A percentile compares a stretch with the other conserved stretches of the same genome.
Conservation (phyloP, 2,329 filamentous ascomycete species). For the Colletotrichum melonis region DNA sequence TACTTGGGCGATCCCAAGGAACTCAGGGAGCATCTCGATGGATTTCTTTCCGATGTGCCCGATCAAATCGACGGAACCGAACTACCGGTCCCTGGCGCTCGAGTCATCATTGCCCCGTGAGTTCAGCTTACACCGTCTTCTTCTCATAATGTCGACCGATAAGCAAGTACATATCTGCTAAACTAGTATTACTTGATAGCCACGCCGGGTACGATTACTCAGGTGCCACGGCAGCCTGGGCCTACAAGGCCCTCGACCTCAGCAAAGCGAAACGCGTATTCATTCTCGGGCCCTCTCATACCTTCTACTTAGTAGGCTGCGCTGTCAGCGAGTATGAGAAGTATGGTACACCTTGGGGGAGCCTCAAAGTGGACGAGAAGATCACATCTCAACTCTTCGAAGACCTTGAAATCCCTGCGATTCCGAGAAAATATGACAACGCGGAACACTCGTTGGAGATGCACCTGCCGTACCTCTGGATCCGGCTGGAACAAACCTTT, state of each 20-base stretch:
- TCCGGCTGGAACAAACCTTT: constrained; percentile 69
- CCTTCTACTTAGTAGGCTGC: constrained; percentile 81
- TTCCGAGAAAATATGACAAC: constrained; percentile 57
- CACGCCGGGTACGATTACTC: constrained; percentile 96
- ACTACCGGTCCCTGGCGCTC: constrained; percentile 78
- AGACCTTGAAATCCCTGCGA: constrained; percentile 65
- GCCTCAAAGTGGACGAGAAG: constrained; percentile 72
- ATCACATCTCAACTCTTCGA: constrained; percentile 54
- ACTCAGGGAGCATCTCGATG: constrained; percentile 78
- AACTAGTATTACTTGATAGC: constrained; percentile 55
- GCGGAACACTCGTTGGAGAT: constrained; percentile 93
- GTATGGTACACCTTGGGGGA: constrained; percentile 81
- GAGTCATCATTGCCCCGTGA: constrained; percentile 68
- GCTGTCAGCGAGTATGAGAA: constrained; percentile 78
- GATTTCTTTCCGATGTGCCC: constrained; percentile 80
- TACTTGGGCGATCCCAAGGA: constrained; percentile 77
- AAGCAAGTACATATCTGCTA: too few relatives aligned
- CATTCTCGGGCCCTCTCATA: constrained; percentile 92
- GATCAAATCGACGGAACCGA: too few relatives aligned
- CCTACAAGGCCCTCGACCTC: constrained; percentile 90
- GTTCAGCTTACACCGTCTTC: background rate
- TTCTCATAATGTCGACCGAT: background rate
- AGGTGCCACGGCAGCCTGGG: constrained; percentile 91
- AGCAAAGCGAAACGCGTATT: constrained; percentile 88
- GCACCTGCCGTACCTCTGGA: constrained; percentile 94